phyloP scores from a whole-genome alignment of 2,329 filamentous ascomycete species.

The Epicoccum nigrum region DNA sequence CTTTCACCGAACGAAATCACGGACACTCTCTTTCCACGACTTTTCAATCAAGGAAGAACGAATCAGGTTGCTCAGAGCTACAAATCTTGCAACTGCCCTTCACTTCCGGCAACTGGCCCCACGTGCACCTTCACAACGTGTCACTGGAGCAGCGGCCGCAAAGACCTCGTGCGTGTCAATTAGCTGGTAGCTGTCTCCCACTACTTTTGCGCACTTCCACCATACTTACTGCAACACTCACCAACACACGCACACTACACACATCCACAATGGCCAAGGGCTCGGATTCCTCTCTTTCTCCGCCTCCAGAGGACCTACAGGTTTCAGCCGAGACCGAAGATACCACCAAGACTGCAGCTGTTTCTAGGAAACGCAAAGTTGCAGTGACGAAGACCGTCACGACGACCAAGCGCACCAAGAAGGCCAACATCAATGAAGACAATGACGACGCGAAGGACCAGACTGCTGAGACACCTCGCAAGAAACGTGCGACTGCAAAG shows the following conservation, averaged over 20 bases:
- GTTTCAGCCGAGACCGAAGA: conserved; percentile 8
- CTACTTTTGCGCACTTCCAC: conserved; percentile 1
- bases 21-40: neutral
- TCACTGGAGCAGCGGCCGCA: too few relatives aligned
- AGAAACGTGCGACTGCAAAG: conserved; percentile 23
- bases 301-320: conserved; percentile 22
- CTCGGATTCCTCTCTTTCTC: conserved; percentile 36
- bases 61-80: too few relatives aligned
- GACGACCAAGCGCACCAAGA: conserved; percentile 25
- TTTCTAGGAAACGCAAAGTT: conserved; percentile 39
- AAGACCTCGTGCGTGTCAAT: neutral
- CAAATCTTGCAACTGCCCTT: neutral
- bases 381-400: conserved; percentile 16
- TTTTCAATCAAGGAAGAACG: too few relatives aligned
- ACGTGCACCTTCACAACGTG: conserved; percentile 11
- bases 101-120: conserved; percentile 8
- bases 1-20: neutral
- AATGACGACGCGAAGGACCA: conserved; percentile 4
- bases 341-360: conserved; percentile 9
- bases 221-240: neutral
- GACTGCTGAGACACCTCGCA: conserved; percentile 14
- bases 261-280: conserved; percentile 28
- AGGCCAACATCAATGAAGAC: conserved; percentile 7
- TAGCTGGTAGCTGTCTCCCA: neutral
- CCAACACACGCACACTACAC: neutral